phyloP scores from a whole-genome alignment of 176 grass and related monocot species.

The Guadua angustifolia region DNA sequence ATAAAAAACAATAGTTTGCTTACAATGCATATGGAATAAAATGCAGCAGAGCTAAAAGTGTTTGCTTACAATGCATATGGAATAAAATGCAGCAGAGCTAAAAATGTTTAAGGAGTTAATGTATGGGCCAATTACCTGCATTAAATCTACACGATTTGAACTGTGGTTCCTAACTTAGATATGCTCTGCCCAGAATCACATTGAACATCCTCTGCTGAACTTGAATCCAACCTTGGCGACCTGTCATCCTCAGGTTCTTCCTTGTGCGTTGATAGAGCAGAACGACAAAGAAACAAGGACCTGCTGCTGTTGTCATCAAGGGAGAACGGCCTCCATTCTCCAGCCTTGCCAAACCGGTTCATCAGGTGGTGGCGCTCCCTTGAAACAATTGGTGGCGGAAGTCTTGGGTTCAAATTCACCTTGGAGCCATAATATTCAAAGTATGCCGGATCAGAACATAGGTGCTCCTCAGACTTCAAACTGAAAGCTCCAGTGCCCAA shows the following conservation, averaged over 20 bases:
- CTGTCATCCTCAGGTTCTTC: slow-evolving; percentile 88
- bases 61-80: background rate
- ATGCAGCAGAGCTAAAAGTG: background rate
- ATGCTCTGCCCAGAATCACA: slow-evolving; percentile 38
- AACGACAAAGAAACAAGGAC: slow-evolving; percentile 51
- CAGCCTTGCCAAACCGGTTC: slow-evolving; percentile 53
- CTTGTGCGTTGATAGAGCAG: slow-evolving; percentile 71
- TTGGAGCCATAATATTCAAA: slow-evolving; percentile 72
- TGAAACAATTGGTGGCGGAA: slow-evolving; percentile 69
- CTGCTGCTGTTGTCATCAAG: slow-evolving; percentile 46
- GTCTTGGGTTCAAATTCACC: slow-evolving; percentile 84
- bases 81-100: slow-evolving; percentile 10
- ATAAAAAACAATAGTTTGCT: slow-evolving; percentile 7
- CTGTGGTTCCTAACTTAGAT: slow-evolving; percentile 45
- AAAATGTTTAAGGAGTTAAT: background rate
- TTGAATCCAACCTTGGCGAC: slow-evolving; percentile 61
- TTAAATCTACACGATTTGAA: slow-evolving; percentile 49
- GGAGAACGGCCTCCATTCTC: slow-evolving; percentile 43
- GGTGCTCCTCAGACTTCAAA: slow-evolving; percentile 54
- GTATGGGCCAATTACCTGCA: slow-evolving; percentile 52
- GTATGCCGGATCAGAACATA: slow-evolving; percentile 63
- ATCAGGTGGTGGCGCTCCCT: slow-evolving; percentile 62
- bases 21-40: slow-evolving; percentile 4
- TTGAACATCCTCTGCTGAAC: slow-evolving; percentile 42
- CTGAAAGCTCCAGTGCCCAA: slow-evolving; percentile 43